Evolutionary conservation across 2,329 filamentous ascomycete species (phyloP), one percentile per base, ranked within the genome.

Genomic region (Didymellaceae sp.): DNA sequence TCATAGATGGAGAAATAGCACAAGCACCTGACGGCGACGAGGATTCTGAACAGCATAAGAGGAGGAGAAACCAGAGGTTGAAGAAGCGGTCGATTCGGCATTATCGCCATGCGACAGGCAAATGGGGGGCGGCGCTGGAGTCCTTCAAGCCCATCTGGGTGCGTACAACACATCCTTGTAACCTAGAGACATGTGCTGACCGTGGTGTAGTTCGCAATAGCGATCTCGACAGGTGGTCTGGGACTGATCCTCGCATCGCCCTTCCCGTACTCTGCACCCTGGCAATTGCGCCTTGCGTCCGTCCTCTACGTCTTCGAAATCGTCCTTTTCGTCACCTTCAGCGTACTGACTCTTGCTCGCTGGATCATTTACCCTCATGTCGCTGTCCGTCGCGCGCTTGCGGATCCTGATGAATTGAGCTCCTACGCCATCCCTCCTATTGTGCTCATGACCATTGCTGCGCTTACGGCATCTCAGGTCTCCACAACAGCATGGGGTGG

Each of bases 31-130:
- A 40, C 2, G 47, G 41, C 16, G 47, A 40, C 13, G 47, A 40
- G 24, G 35, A 41, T 14, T 51, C 47, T 6, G 47, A 45, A 24
- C 47, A 51, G n/a, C 47, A 51, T 17, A 51, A 51, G 41, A 51
- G 24, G 9, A 39, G 47, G 22, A 44, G 47, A n/a, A 20, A 39
- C 17, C 20, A 34, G 22, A 35, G 13, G 11, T 3, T 45, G 22
- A 14, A 24, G 8, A 45, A 50, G 10, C 33, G 18, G 13, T 50
- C 46, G 6, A 50, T 50, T 13, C 40, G 46, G 5, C 40, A 50
- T 10, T 50, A 50, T n/a, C 40, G 34, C 9, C 46, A 50, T 35
- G 46, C 46, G 9, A 50, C 32, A 6, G 40, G 39, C 7, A 44
- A 39, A 50, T 50, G 46, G 46, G 46, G 46, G 20, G 46, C 46